phyloP scores from a whole-genome alignment of 2,329 filamentous ascomycete genomes.

The Hymenoscyphus albidus region DNA sequence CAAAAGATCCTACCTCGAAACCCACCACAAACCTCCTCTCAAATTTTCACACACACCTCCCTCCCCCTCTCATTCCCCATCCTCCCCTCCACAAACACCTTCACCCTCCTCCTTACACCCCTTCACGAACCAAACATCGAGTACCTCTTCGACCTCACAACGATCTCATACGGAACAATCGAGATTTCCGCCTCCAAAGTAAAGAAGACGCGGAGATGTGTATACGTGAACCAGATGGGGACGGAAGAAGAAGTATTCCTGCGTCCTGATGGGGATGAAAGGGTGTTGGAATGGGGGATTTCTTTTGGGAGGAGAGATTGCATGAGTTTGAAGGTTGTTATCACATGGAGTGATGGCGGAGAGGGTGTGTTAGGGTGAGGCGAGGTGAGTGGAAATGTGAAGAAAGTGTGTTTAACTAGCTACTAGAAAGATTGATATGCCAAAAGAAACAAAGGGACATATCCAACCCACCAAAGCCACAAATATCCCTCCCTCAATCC shows the following conservation, averaged over 20 bases:
- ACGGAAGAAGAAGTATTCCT: background rate
- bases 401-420: too few species aligned
- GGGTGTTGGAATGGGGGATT: background rate
- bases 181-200: background rate
- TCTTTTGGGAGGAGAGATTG: background rate
- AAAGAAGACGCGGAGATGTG: background rate
- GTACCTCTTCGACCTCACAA: background rate
- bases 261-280: background rate
- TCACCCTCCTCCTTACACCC: background rate
- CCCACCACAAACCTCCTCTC: background rate
- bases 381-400: background rate
- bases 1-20: background rate
- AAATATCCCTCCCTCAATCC: too few species aligned
- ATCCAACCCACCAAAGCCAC: too few species aligned
- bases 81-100: background rate
- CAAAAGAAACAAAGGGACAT: too few species aligned
- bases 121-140: background rate
- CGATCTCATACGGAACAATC: background rate
- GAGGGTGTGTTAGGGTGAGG: background rate
- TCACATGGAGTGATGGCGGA: background rate
- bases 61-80: slow-evolving; percentile 1
- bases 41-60: background rate
- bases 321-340: background rate
- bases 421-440: too few species aligned
- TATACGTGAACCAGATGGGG: background rate